Base-by-base conservation (phyloP, 805 yeast genomes). In the Candida sanyiensis region DNA sequence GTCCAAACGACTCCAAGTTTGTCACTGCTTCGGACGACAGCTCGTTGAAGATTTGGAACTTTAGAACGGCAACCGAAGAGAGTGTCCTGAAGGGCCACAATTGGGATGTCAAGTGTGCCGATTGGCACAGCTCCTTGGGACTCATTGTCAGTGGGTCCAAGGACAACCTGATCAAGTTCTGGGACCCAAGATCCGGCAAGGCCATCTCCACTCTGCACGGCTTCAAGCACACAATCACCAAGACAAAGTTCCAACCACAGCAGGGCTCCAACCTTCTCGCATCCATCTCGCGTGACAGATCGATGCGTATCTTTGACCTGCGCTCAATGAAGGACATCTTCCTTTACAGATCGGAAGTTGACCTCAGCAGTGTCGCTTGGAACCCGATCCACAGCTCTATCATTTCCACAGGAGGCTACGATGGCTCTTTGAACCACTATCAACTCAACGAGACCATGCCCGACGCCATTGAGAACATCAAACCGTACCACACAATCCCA, bases 61-160 rank as follows among this genome's bases (percentile, higher is more conserved):
- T 93, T 63, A 82, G 85, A 55, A 85, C 83, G 54, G 93, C 93
- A 26, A 67, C 73, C 42, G 93, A 86, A 50, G 99, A 93, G 56
- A 64, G 84, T 34, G 69, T 76, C 0, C 67, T 93, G 39, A 72
- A 78, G 18, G 97, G 97, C 2, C 99, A 93, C 62, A 96, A 94
- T 58, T 93, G 99, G 99, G 99, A 93, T 62, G 97, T 93, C 17
- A 93, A 93, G 57, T 78, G 89, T 39, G 85, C 94, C 38, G 97
- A 93, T 60, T 93, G 99, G 99, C 99, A 93, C 61, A 85, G 95
- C 5, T 69, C 72, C 10, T 64, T 86, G 61, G 96, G 97, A 0
- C 68, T 93, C 20, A 72, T 93, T 36, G 96, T 83, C 0, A 75
- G 89, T 46, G 99, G 97, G 0, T 93, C 97, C 0, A 93, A 94